These are phyloP conservation scores for Fibroporia radiculosa DNA, from an alignment of 768 basidiomycete genomes.

Conservation along the genomic window DNA sequence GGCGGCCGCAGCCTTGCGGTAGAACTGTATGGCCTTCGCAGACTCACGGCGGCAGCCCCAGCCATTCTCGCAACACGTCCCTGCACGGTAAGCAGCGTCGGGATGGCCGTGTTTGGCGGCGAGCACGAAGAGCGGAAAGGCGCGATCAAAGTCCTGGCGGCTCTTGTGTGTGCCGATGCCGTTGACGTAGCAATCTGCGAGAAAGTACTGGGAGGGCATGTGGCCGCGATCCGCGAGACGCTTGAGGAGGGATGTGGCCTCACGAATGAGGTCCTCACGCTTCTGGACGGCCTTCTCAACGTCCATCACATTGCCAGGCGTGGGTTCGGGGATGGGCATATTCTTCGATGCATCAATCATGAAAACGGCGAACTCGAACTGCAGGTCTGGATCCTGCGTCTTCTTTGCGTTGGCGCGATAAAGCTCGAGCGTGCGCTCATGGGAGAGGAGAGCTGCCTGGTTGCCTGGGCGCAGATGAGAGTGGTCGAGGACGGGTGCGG, in stretches of 20 bases:
- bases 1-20: constrained; percentile 86
- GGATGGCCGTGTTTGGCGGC: constrained; percentile 97
- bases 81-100: constrained; percentile 91
- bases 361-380: constrained; percentile 98
- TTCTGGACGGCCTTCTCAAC: constrained; percentile 77
- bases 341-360: constrained; percentile 97
- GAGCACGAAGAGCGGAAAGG: constrained; percentile 91
- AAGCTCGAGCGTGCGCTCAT: constrained; percentile 93
- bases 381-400: constrained; percentile 94
- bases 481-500: constrained; percentile 74
- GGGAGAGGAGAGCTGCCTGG: constrained; percentile 86
- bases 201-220: constrained; percentile 91
- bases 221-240: constrained; percentile 92
- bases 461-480: constrained; percentile 91
- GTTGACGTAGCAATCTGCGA: constrained; percentile 97
- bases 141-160: constrained; percentile 94
- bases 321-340: constrained; percentile 65
- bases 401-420: constrained; percentile 98
- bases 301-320: constrained; percentile 67
- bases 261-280: constrained; percentile 81
- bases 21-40: constrained; percentile 88
- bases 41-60: constrained; percentile 96
- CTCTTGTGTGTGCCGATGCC: constrained; percentile 90
- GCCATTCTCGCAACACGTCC: constrained; percentile 97
- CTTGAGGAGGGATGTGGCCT: constrained; percentile 83